Evolutionary conservation across 176 grass and related monocot species (phyloP).

Genomic region (Cenchrus fungigraminus): DNA sequence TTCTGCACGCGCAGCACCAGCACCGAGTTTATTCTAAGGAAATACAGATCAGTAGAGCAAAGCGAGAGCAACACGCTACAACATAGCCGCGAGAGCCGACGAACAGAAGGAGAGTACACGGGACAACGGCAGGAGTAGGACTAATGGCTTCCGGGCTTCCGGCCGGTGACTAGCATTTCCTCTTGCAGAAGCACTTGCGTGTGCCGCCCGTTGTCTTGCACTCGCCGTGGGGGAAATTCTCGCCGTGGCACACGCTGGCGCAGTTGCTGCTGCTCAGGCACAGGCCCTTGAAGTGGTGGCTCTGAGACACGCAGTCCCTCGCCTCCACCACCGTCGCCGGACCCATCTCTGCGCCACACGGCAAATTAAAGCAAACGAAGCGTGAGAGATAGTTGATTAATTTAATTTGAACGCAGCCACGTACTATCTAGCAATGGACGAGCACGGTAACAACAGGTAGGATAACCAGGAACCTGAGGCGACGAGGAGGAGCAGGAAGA

Average conservation of each 20-base stretch:
- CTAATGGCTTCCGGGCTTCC: too few species aligned
- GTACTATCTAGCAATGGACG: neutral
- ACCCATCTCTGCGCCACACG: conserved; percentile 47
- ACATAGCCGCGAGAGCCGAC: neutral
- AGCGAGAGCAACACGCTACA: neutral
- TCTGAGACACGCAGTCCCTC: conserved; percentile 72
- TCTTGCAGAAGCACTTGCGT: conserved; percentile 81
- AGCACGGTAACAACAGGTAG: neutral
- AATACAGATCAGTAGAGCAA: too few species aligned
- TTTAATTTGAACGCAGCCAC: neutral
- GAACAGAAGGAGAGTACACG: neutral
- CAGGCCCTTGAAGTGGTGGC: conserved; percentile 65
- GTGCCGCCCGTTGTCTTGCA: conserved; percentile 39
- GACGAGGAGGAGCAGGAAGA: conserved; percentile 65
- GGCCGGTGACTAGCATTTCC: conserved; percentile 39
- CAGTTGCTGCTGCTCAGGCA: conserved; percentile 68
- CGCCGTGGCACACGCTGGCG: conserved; percentile 60
- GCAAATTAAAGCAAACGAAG: neutral
- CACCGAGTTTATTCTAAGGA: too few species aligned
- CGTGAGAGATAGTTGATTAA: neutral
- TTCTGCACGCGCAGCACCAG: neutral
- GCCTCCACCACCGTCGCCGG: conserved; percentile 64
- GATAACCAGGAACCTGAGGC: conserved; percentile 40
- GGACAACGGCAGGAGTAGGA: neutral
- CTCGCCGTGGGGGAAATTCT: conserved; percentile 65